Base-by-base conservation (phyloP, 306 rosid genomes). In the Macrotyloma uniflorum region DNA sequence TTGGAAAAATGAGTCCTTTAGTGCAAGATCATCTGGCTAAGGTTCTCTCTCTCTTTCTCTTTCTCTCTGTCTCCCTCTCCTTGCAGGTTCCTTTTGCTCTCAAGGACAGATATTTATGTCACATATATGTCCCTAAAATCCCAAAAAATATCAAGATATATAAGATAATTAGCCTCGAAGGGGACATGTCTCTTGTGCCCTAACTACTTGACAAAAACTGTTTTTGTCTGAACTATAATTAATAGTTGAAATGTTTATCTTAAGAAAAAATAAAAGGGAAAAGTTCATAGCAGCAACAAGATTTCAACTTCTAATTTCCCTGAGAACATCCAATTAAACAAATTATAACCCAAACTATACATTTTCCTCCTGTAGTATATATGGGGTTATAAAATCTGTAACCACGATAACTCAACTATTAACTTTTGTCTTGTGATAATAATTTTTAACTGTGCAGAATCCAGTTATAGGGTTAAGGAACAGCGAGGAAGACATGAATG, bases 371-470 rank as follows among this genome's bases (percentile, higher is more conserved):
- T 59, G 19, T 24, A 4, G 13, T 14, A 14, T 5, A 4, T 58
- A 32, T 3, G 14, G 20, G 42, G 42, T 59, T 59, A 59, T 33
- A 28, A 1, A 18, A 57, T 57, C 35, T 0, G 19, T 58, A 20
- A 12, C 38, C 9, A n/a, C n/a, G 38, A 28, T 28, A 28, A 28
- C 7, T 59, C 20, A 57, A 57, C 3, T 23, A 18, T 9, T 22
- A 15, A n/a, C 1, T 57, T 35, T 22, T 36, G 15, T 15, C 6
- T 30, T 4, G 4, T 19, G 78, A 35, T 62, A 47, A 53, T 36
- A 18, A 66, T 47, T 24, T 20, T 40, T 11, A 28, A 61, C 38
- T 81, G 75, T 81, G 83, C 78, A 68, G 69, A 73, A 53, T 63
- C 43, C 53, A 58, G 62, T 15, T 4, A 35, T 58, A 73, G 54